Base-by-base conservation (phyloP, 176 grass and related monocot genomes). In the Neostapfia colusana region DNA sequence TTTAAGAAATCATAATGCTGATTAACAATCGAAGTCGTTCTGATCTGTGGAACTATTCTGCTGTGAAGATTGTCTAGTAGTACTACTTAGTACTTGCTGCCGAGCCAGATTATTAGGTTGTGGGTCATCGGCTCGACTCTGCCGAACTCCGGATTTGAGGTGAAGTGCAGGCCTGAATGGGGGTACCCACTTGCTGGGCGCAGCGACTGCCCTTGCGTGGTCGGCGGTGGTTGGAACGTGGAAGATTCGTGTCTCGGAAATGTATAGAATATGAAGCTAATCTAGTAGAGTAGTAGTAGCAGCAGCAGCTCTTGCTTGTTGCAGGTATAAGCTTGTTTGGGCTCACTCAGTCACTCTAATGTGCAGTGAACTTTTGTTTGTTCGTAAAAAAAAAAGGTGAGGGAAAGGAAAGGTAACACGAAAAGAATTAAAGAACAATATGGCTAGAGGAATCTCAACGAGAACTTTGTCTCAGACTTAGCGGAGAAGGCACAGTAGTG, bases 81-180 rank as follows among this genome's bases (percentile, higher is more conserved):
- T 24, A 54, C 9, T 68, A 38, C 42, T 44, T 20, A 51, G 17
- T 51, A 18, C 49, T 81, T 20, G 38, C 10, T 35, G 44, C 25
- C 34, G 65, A 70, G 27, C 70, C 59, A 45, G 70, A 26, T 37
- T 20, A 51, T 43, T 69, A 80, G 76, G 76, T 49, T 63, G 8
- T 4, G 55, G 34, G 38, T 63, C 86, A n/a, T n/a, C n/a, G n/a
- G n/a, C n/a, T n/a, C n/a, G 63, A 43, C 69, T 37, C 15, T 23
- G 25, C n/a, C 62, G 37, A 28, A 3, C 53, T 79, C 80, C 85
- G 74, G 74, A 65, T 79, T 87, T 83, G 71, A 44, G 74, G 74
- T 67, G 60, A 62, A 70, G 41, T 63, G 73, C 31, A 83, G 53
- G 81, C 49, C 66, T 65, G 67, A 87, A 65, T 81, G n/a, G 46